phyloP scores from a whole-genome alignment of 2,329 filamentous ascomycete species.

The Fusarium sp. region DNA sequence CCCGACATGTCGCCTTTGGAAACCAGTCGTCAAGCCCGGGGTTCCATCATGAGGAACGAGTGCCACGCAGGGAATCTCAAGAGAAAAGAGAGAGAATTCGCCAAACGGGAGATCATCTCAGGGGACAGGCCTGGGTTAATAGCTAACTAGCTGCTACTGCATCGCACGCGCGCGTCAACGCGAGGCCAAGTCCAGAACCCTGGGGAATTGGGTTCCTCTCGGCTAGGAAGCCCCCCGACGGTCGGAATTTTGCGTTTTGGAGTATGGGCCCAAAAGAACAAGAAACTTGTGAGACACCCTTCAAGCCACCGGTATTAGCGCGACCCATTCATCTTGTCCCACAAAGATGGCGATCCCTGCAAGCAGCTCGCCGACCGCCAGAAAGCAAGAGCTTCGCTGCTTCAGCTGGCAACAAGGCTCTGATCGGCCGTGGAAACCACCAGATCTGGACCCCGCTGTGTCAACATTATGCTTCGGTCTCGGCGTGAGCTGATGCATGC shows the following conservation, averaged over 20 bases:
- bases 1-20: slow-evolving; percentile 16
- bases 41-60: slow-evolving; percentile 27
- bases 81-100: slow-evolving; percentile 5
- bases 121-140: slow-evolving; percentile 41
- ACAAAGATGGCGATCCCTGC: slow-evolving; percentile 36
- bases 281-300: slow-evolving; percentile 37
- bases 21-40: slow-evolving; percentile 27
- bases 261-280: slow-evolving; percentile 15
- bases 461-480: not conserved
- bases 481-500: slow-evolving; percentile 22
- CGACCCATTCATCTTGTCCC: slow-evolving; percentile 22
- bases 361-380: slow-evolving; percentile 27
- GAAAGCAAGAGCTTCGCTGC: slow-evolving; percentile 7
- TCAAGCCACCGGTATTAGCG: slow-evolving; percentile 42
- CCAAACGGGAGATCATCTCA: slow-evolving; percentile 31
- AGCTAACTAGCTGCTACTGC: slow-evolving; percentile 15
- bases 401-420: slow-evolving; percentile 37
- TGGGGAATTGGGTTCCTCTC: slow-evolving; percentile 15
- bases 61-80: slow-evolving; percentile 27
- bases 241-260: slow-evolving; percentile 41
- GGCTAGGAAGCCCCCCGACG: slow-evolving; percentile 29
- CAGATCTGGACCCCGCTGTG: slow-evolving; percentile 8
- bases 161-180: not conserved
- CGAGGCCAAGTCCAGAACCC: slow-evolving; percentile 1
- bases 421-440: slow-evolving; percentile 23